Base-by-base conservation (phyloP, 495 filamentous ascomycete species). In the Penicillium herquei region DNA sequence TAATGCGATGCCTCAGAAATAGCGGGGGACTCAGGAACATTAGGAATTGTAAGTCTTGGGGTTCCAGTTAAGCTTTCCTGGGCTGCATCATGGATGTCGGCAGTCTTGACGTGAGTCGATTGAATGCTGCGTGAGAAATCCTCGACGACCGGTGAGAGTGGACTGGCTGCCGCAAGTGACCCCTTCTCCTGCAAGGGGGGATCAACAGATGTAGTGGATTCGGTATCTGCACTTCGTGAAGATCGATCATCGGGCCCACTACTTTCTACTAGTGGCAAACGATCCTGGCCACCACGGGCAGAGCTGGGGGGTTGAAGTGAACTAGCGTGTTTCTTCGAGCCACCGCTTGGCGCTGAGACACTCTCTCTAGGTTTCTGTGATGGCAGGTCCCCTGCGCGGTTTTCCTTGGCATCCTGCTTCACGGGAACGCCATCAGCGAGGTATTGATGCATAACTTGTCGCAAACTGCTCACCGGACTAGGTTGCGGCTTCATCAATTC, bases 361-460 rank as follows among this genome's bases (percentile, higher is more conserved):
- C 61, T 71, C 45, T 68, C 62, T 35, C 62, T 54, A 48, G 64
- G 63, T 51, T 64, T 69, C 46, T 72, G 65, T 9, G 57, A 44
- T 39, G 56, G 51, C 40, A 59, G 42, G 59, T 58, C 47, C 49
- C 48, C 46, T 63, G 61, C 11, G 51, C 48, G 17, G 61, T 66
- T 57, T 50, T 67, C 67, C 34, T 66, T 68, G 13, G 53, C 46
- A 33, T 68, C 61, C 49, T 42, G 49, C 12, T 55, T 52, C 43
- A 54, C 58, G 11, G 64, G 57, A 35, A 55, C 56, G 39, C 48
- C 57, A 11, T 74, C 69, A 3, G 62, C 65, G 11, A 96, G 74
- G 63, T 90, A 97, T 40, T 91, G 91, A 66, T 90, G 87, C 94
- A 98, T 97, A 33, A 90, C 88, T 70, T 90, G 80, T 34, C 90